A percentile compares a stretch with the other conserved stretches of the same genome.
These are phyloP conservation scores for Megacollybia platyphylla DNA, from an alignment of 1,284 basidiomycete species.

Conservation along the genomic window DNA sequence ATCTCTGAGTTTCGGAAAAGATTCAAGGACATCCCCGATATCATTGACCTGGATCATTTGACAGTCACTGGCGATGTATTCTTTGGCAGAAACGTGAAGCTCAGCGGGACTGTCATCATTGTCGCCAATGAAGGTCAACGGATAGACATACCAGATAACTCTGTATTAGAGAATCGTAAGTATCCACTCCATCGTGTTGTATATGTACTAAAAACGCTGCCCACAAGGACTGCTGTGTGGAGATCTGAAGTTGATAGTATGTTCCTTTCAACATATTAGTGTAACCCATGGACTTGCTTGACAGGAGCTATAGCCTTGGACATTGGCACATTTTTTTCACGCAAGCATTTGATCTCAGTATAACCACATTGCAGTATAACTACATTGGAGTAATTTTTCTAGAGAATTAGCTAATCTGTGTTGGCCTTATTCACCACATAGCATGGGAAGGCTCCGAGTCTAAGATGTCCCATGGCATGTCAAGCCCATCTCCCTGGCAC, in stretches of 20 bases:
- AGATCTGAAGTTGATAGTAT: constrained; percentile 38
- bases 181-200: constrained; percentile 4
- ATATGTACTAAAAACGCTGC: background rate
- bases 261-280: constrained; percentile 8
- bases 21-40: constrained; percentile 94
- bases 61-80: constrained; percentile 72
- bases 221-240: constrained; percentile 24
- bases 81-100: constrained; percentile 88
- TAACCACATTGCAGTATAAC: too few relatives aligned
- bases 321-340: too few relatives aligned
- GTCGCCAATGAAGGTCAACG: constrained; percentile 84
- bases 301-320: too few relatives aligned
- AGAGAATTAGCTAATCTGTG: too few relatives aligned
- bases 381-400: too few relatives aligned
- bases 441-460: too few relatives aligned
- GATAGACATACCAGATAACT: constrained; percentile 94
- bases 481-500: constrained; percentile 21
- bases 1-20: constrained; percentile 96
- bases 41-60: constrained; percentile 90
- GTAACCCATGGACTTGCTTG: too few relatives aligned
- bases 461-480: background rate
- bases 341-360: too few relatives aligned
- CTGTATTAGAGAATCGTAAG: constrained; percentile 84
- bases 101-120: constrained; percentile 81
- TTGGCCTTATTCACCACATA: too few relatives aligned